phyloP scores from a whole-genome alignment of 2,329 filamentous ascomycete species.

The Ophiostoma sp. region DNA sequence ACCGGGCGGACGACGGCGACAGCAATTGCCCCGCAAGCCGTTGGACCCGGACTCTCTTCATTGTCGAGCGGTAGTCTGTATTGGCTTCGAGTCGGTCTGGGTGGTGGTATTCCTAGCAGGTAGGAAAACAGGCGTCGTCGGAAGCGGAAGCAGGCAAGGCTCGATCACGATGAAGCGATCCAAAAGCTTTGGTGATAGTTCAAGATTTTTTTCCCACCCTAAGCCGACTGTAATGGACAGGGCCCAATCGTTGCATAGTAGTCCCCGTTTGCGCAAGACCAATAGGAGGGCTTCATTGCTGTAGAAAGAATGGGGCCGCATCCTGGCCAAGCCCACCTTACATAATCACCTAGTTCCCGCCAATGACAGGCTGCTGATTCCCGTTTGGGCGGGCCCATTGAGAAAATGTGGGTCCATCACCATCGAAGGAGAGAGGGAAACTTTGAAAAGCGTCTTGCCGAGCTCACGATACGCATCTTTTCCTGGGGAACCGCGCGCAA shows the following conservation, averaged over 20 bases:
- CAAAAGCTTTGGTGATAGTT: conserved; percentile 7
- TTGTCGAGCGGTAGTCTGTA: conserved; percentile 30
- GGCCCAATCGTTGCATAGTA: background rate
- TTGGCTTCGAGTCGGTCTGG: background rate
- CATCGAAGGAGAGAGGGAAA: conserved; percentile 11
- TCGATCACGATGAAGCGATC: background rate
- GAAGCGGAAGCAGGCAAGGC: background rate
- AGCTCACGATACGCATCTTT: background rate
- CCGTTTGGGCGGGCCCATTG: conserved; percentile 13
- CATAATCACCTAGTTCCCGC: background rate
- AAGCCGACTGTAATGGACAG: conserved; percentile 1
- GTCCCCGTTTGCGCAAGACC: conserved; percentile 14
- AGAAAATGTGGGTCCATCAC: conserved; percentile 9
- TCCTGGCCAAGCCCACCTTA: conserved; percentile 1
- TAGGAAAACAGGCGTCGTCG: background rate
- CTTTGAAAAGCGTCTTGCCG: conserved; percentile 17
- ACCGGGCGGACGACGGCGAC: conserved; percentile 36
- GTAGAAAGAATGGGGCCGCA: background rate
- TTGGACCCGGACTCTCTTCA: conserved; percentile 58
- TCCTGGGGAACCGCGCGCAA: conserved; percentile 5
- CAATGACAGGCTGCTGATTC: conserved; percentile 25
- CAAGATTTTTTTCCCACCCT: conserved; percentile 16
- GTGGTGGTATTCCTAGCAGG: background rate
- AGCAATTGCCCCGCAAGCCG: conserved; percentile 57
- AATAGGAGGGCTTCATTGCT: background rate